phyloP scores from a whole-genome alignment of 495 filamentous ascomycete species.

The Pyrenopolyporus hunteri region DNA sequence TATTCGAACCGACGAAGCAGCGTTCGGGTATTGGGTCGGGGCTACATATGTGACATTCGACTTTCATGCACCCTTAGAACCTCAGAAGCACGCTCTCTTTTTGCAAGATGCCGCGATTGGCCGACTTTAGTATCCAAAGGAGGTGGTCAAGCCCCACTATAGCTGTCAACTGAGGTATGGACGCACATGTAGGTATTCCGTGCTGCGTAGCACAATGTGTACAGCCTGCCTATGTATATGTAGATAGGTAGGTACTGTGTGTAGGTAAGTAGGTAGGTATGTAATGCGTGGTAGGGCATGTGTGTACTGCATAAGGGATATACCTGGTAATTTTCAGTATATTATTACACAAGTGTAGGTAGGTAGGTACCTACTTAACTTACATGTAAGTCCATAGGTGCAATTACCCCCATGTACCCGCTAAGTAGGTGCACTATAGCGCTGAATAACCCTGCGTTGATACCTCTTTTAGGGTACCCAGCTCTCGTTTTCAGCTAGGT shows the following conservation, averaged over 20 bases:
- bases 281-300: neutral
- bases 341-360: neutral
- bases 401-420: too few relatives aligned
- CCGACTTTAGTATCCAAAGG: conserved; percentile 14
- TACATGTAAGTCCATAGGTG: too few relatives aligned
- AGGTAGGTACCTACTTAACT: conserved; percentile 12
- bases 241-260: neutral
- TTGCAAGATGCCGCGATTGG: conserved; percentile 34
- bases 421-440: too few relatives aligned
- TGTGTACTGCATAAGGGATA: too few relatives aligned
- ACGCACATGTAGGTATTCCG: neutral
- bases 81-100: neutral
- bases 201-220: neutral
- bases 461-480: too few relatives aligned
- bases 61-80: neutral
- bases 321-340: too few relatives aligned
- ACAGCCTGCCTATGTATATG: neutral
- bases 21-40: conserved; percentile 1
- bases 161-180: conserved; percentile 5
- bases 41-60: conserved; percentile 11
- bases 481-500: conserved; percentile 2
- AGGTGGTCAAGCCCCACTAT: conserved; percentile 9
- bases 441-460: too few relatives aligned
- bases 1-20: too few relatives aligned
- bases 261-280: neutral